phyloP scores from a whole-genome alignment of 345 rosid species.

The Brassica rapa region DNA sequence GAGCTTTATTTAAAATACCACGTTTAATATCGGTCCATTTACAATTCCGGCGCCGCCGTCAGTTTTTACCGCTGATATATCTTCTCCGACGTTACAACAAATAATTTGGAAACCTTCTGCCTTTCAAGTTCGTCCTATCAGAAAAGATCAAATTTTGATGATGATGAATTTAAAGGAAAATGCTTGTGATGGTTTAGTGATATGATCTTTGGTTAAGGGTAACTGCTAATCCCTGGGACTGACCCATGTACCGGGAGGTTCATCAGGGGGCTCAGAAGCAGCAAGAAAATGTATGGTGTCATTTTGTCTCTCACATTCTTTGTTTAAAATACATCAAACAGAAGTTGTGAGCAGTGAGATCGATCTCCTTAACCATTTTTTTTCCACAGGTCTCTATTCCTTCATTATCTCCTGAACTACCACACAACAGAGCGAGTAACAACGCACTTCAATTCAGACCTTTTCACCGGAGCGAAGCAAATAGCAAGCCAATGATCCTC shows the following conservation, averaged over 20 bases:
- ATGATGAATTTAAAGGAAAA: too few relatives aligned
- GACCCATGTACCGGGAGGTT: conserved; percentile 87
- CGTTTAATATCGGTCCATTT: background rate
- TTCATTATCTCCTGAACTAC: conserved; percentile 83
- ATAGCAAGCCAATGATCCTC: background rate
- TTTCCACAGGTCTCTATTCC: conserved; percentile 71
- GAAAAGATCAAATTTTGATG: background rate
- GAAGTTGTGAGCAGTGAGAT: conserved; percentile 1
- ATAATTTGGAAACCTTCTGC: conserved; percentile 59
- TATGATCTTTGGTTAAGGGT: conserved; percentile 57
- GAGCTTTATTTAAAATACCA: background rate
- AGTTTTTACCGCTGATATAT: too few relatives aligned
- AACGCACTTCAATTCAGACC: background rate
- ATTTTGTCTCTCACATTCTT: conserved; percentile 47
- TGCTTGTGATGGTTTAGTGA: conserved; percentile 13
- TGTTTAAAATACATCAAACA: background rate
- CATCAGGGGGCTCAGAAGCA: conserved; percentile 96
- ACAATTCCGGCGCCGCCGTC: too few relatives aligned
- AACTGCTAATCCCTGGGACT: conserved; percentile 89
- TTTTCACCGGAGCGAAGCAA: background rate
- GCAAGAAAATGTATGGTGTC: conserved; percentile 88
- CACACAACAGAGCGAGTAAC: background rate
- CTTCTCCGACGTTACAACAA: too few relatives aligned
- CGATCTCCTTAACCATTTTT: background rate
- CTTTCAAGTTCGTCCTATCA: conserved; percentile 57